phyloP scores from a whole-genome alignment of 345 rosid genomes.

The Anastatica hierochuntica region DNA sequence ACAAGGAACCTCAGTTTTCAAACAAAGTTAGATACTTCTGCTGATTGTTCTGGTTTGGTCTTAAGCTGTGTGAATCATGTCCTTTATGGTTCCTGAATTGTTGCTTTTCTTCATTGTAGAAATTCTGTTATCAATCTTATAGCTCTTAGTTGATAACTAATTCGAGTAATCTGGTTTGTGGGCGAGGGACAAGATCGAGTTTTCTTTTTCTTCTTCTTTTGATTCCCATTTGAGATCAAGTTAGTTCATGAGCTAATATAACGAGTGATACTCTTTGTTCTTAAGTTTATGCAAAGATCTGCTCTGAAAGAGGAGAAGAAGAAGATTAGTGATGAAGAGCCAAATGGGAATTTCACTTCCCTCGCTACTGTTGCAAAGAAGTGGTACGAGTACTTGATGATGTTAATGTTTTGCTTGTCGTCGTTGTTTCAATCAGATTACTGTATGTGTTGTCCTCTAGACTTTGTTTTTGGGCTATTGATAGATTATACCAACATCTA shows the following conservation, averaged over 20 bases:
- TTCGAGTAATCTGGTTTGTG: neutral
- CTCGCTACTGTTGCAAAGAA: constrained; percentile 36
- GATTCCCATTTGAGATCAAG: neutral
- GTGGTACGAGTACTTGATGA: constrained; percentile 34
- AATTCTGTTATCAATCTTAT: neutral
- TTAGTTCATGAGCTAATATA: neutral
- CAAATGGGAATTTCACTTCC: constrained; percentile 39
- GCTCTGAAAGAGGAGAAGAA: constrained; percentile 49
- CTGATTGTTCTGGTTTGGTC: too few relatives aligned
- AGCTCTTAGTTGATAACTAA: neutral
- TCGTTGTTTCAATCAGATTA: neutral
- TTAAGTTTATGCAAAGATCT: constrained; percentile 91
- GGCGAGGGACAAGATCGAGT: neutral
- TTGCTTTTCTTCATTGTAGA: neutral
- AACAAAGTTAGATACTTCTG: too few relatives aligned
- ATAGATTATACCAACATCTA: neutral
- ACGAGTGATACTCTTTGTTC: neutral
- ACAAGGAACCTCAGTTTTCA: too few relatives aligned
- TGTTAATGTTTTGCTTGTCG: neutral
- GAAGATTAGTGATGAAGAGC: constrained; percentile 45
- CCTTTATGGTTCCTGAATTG: neutral
- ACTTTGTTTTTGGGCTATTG: neutral
- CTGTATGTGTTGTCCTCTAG: neutral
- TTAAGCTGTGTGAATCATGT: too few relatives aligned
- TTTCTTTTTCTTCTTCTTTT: too few relatives aligned